These are phyloP conservation scores for Penicillium sp. DNA, from an alignment of 2,329 filamentous ascomycete species.

Conservation along the genomic window DNA sequence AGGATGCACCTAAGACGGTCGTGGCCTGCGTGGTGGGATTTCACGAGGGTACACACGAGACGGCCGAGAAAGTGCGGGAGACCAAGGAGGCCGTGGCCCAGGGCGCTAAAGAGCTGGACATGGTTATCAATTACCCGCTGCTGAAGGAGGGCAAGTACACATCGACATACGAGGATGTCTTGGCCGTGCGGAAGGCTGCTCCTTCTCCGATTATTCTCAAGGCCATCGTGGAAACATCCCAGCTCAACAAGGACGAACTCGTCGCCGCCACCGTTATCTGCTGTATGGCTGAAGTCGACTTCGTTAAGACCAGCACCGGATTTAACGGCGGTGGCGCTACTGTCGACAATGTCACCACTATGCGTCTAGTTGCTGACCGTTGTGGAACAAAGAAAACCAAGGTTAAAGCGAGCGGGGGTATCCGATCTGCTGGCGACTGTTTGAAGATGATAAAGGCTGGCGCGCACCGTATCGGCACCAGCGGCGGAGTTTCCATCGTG, in stretches of 20 bases:
- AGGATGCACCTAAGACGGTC: conserved; percentile 43
- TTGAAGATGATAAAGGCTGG: conserved; percentile 57
- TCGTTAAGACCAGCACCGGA: conserved; percentile 61
- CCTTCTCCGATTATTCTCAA: conserved; percentile 48
- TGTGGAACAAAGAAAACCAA: conserved; percentile 42
- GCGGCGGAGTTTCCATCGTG: conserved; percentile 56
- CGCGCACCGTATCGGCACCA: conserved; percentile 57
- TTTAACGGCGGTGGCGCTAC: conserved; percentile 57
- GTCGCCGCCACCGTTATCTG: conserved; percentile 55
- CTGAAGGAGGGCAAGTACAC: conserved; percentile 48
- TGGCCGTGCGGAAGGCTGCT: conserved; percentile 50
- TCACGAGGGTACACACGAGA: conserved; percentile 57
- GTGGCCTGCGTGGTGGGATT: conserved; percentile 61
- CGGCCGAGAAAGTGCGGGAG: conserved; percentile 53
- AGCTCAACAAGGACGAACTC: conserved; percentile 50
- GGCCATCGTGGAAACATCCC: conserved; percentile 60
- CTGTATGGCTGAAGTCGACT: conserved; percentile 55
- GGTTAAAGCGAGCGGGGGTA: conserved; percentile 60
- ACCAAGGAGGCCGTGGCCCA: conserved; percentile 48
- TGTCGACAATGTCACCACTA: conserved; percentile 53
- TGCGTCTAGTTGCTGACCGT: conserved; percentile 50
- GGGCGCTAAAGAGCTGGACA: conserved; percentile 58
- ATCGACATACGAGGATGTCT: conserved; percentile 54
- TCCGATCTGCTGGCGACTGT: conserved; percentile 52
- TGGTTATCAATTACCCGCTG: conserved; percentile 56